Evolutionary conservation across 805 yeast species (phyloP).

Genomic region (Kodamaea fukazawae): DNA sequence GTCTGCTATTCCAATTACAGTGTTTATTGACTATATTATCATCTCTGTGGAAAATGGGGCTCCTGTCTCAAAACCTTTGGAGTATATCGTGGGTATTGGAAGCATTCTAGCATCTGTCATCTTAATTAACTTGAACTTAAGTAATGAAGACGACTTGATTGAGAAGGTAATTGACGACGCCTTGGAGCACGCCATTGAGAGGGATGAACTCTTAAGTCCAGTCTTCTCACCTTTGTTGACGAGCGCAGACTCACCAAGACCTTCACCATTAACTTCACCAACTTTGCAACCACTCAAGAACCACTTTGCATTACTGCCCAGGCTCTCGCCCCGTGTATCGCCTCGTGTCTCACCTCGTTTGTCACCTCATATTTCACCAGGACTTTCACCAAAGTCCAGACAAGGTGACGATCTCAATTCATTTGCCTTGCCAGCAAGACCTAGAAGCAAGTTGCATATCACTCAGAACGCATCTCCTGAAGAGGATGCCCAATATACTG

Average conservation of each 20-base stretch:
- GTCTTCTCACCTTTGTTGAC: constrained; percentile 43
- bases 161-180: constrained; percentile 49
- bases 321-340: constrained; percentile 7
- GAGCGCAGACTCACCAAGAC: constrained; percentile 8
- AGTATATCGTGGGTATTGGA: constrained; percentile 47
- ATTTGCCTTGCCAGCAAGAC: constrained; percentile 4
- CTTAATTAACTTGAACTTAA: constrained; percentile 42
- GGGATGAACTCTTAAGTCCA: constrained; percentile 47
- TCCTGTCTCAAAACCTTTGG: constrained; percentile 20
- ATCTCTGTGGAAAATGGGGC: constrained; percentile 21
- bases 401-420: constrained; percentile 1
- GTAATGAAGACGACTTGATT: constrained; percentile 43
- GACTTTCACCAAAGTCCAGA: background rate
- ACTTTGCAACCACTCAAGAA: constrained; percentile 3
- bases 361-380: constrained; percentile 1
- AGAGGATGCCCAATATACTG: constrained; percentile 1
- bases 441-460: constrained; percentile 8
- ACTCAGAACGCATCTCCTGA: constrained; percentile 3
- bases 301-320: constrained; percentile 2
- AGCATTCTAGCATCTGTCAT: constrained; percentile 47
- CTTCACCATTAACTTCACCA: constrained; percentile 11
- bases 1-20: constrained; percentile 51
- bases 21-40: constrained; percentile 45
- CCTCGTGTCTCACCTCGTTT: constrained; percentile 5
- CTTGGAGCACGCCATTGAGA: constrained; percentile 44